Base-by-base conservation (phyloP, 2,329 filamentous ascomycete species). In the Hysterium pulicare region DNA sequence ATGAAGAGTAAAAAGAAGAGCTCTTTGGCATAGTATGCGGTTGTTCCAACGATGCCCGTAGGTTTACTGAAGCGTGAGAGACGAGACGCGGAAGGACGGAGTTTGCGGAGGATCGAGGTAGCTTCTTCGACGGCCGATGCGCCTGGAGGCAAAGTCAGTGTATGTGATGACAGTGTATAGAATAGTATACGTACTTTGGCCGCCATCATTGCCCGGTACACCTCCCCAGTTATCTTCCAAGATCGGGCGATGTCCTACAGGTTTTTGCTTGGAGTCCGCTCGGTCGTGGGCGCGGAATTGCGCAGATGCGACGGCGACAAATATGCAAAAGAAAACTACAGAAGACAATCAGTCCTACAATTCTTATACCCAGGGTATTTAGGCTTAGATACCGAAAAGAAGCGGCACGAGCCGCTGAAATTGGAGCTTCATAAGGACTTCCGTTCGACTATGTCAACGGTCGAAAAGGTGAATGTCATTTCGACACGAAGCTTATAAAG, bases 1-100 rank as follows among this genome's bases (percentile, higher is more conserved):
- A 84, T 78, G 60, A 84, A 85, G 15, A 86, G 67, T 22, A 83
- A 67, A 35, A 78, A 76, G 58, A 86, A 81, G 17, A 79, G 66
- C 59, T 83, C 72, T 54, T 79, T 79, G 30, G 76, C 74, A 58
- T 85, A 86, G 68, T 85, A 74, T 49, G 75, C 69, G 28, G 74
- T 70, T 43, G 75, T 73, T 30, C 77, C 78, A 5, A 83, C 46
- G 24, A 85, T 58, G 22, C 82, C 81, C 8, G 75, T 75, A 6
- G 79, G 77, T 58, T 77, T 80, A 41, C 55, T 64, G 54, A 59
- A 58, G 53, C 54, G 63, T 58, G 55, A 71, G 60, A 62, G 70
- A 52, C 53, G 68, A 21, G 62, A 57, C 9, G 61, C 55, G 7
- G 68, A 62, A 10, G 70, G 62, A 43, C 65, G 67, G 40, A 73